Base-by-base conservation (phyloP, 495 filamentous ascomycete species). In the Trichoderma virens region DNA sequence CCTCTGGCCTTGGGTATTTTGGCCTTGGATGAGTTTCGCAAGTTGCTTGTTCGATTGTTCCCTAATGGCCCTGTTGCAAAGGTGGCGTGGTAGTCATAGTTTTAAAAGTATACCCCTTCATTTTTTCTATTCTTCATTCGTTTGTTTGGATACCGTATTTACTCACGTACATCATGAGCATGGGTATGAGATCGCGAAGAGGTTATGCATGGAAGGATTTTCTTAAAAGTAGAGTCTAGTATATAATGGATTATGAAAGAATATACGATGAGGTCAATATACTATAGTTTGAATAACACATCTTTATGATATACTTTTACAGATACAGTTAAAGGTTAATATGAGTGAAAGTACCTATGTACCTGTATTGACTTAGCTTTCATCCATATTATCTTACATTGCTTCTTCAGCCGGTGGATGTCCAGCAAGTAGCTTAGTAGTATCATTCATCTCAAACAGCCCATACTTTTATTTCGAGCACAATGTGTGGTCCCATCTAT, bases 1-100 rank as follows among this genome's bases (percentile, higher is more conserved):
- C 76, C 75, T 13, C 67, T 83, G 61, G 81, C 77, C 16, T 54
- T 82, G 38, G 82, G 79, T 5, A 74, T 84, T 11, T 69, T 84
- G 23, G 64, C 72, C 34, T 75, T 80, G 75, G 80, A 84, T 67
- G 81, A 84, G 75, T 62, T 78, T 4, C 51, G 51, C 23, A 56
- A 56, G 51, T 65, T 77, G 60, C 27, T 73, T n/a, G 80, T 83
- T 3, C 69, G 80, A 25, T 51, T 70, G 34, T 82, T 76, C 25
- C 51, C 51, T 30, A 56, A 56, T n/a, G 51, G 51, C 28, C 51
- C 51, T 56, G 51, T 82, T 9, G 80, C 81, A 3, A 72, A 71
- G 67, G 68, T 75, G 54, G 73, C 81, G 13, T 83, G 81, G 81
- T 83, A 60, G 73, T 18, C 32, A 30, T 34, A 5, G 41, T 51